phyloP scores from a whole-genome alignment of 2,329 filamentous ascomycete genomes.

The Pseudonectria foliicola region DNA sequence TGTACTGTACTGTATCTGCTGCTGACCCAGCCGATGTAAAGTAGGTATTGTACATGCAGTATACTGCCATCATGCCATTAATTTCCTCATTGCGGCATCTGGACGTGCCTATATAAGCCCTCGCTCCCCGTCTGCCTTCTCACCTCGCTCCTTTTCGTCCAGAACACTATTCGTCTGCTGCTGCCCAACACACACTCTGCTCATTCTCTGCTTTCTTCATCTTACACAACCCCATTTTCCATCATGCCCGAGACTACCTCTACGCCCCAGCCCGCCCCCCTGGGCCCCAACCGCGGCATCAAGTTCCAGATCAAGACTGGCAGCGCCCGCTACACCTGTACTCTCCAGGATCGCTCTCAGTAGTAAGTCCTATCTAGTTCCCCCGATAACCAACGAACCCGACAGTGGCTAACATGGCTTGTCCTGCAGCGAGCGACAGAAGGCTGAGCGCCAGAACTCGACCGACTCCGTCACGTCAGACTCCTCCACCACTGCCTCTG shows the following conservation, averaged over 20 bases:
- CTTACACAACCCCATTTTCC: conserved; percentile 16
- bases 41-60: no score
- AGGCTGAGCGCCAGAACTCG: conserved; percentile 30
- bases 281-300: conserved; percentile 35
- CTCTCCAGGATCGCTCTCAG: conserved; percentile 35
- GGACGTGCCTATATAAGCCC: no score
- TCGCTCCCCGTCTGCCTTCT: no score
- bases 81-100: no score
- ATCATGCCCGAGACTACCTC: conserved; percentile 2
- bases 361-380: conserved; percentile 31
- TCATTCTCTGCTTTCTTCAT: conserved; percentile 1
- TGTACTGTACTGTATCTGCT: no score
- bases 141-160: background rate
- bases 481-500: conserved; percentile 20
- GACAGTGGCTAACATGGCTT: conserved; percentile 9
- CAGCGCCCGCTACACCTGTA: conserved; percentile 31
- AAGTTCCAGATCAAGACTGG: conserved; percentile 41
- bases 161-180: background rate
- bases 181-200: no score
- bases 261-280: conserved; percentile 13
- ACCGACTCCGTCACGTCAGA: conserved; percentile 27
- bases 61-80: no score
- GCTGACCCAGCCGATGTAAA: no score
- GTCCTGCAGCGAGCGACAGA: conserved; percentile 31
- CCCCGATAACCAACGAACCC: background rate